Base-by-base conservation (phyloP, 2,329 filamentous ascomycete species). In the Penicillium expansum region DNA sequence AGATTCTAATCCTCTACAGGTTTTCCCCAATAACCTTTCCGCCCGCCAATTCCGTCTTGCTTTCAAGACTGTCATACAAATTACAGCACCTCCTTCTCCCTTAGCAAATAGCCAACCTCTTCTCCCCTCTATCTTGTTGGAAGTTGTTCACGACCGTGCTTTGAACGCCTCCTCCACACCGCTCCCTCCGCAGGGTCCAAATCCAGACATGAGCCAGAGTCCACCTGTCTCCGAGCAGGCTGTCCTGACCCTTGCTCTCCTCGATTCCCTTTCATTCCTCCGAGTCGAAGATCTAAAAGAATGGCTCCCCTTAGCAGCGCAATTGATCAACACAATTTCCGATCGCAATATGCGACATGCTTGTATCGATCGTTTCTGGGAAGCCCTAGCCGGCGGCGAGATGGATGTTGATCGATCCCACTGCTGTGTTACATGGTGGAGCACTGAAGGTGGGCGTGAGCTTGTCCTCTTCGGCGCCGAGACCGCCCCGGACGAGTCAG, bases 391-490 rank as follows among this genome's bases (percentile, higher is more conserved):
- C 39, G 86, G 83, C 64, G 91, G 91, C 4, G 91, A 96, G 76
- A 89, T 96, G 85, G 92, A 96, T 73, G 87, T 95, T 24, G 90
- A 95, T 70, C 83, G 91, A 58, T 88, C 90, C 7, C 85, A 87
- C 39, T 82, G 89, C 32, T 91, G 88, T 48, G 89, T 96, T 18
- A 84, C 85, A 2, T 97, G 92, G 92, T 96, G 92, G 92, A 89
- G 86, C 75, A 76, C 84, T 71, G 71, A 82, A 57, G 84, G 85
- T 4, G 85, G 85, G 0, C 76, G 82, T 47, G 83, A 86, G 57
- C 73, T 79, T 64, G 77, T 86, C 5, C 62, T 86, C 2, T 81
- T 76, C 68, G 82, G 78, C 1, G 62, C 64, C 5, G 70, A 70
- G 30, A 38, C 61, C 45, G 38, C 49, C 2, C 50, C 30, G 14